Evolutionary conservation across 345 rosid species (phyloP).

Genomic region (Sisymbrium altissimum): DNA sequence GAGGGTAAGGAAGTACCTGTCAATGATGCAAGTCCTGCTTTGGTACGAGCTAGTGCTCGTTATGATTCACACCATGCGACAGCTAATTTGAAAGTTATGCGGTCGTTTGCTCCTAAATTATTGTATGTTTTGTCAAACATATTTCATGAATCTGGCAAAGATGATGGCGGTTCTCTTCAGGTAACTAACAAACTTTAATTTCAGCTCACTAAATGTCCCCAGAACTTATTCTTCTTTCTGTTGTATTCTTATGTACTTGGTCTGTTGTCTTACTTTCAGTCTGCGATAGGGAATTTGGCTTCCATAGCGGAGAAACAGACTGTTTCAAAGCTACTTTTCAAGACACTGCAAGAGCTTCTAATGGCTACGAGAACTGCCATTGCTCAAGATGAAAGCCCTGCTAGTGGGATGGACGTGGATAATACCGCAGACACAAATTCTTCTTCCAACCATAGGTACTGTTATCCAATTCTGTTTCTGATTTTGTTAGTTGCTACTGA

Average conservation of each 20-base stretch:
- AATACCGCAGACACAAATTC: slow-evolving; percentile 43
- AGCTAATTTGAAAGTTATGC: slow-evolving; percentile 56
- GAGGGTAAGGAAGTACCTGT: slow-evolving; percentile 42
- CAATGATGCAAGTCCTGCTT: slow-evolving; percentile 43
- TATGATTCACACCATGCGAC: slow-evolving; percentile 55
- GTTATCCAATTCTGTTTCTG: neutral
- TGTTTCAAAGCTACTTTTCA: slow-evolving; percentile 47
- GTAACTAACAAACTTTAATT: slow-evolving; percentile 36
- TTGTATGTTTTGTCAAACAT: slow-evolving; percentile 59
- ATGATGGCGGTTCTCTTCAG: slow-evolving; percentile 93
- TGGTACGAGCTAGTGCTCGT: slow-evolving; percentile 46
- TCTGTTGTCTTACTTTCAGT: slow-evolving; percentile 44
- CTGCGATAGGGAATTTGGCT: slow-evolving; percentile 69
- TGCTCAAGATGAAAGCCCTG: slow-evolving; percentile 44
- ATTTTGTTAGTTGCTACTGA: neutral
- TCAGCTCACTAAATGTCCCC: neutral
- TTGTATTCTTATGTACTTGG: neutral
- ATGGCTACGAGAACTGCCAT: slow-evolving; percentile 55
- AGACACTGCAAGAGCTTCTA: slow-evolving; percentile 71
- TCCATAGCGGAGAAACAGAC: slow-evolving; percentile 70
- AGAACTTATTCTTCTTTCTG: neutral
- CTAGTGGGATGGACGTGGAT: slow-evolving; percentile 54
- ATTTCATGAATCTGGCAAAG: slow-evolving; percentile 63
- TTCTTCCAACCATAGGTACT: slow-evolving; percentile 52
- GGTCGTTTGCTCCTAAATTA: slow-evolving; percentile 57